Evolutionary conservation across 2,329 filamentous ascomycete species (phyloP), one percentile per base, ranked within the genome.

Genomic region (Nemania sp.): DNA sequence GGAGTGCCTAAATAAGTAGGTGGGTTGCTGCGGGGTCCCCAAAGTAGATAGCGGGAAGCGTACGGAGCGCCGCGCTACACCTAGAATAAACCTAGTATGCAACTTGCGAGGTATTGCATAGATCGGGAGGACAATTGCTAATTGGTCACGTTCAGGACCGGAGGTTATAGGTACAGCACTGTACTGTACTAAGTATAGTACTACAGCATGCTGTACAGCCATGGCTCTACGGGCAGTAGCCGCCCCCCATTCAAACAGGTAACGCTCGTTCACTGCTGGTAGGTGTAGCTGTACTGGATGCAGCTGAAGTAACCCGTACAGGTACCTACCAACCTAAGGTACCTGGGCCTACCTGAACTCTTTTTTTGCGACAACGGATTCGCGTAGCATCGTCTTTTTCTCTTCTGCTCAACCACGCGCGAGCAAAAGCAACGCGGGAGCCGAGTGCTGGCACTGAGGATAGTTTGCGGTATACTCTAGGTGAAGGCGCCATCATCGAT

Each of bases 331-430:
- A 29, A 24, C 45, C 45, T 24, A 11, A 54, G 53, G 59, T 41
- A 64, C 62, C 45, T 45, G 32, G 58, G 52, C 41, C 62, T 68
- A 66, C 67, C 27, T 69, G 29, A 62, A 67, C 58, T 66, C 62
- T 68, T 70, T 71, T 74, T 73, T 73, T 73, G 74, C 73, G 65
- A 75, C 71, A 68, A 74, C 73, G 66, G 68, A 71, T 70, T 70
- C 73, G 72, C 67, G 69, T 71, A 62, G 70, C 74, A 74, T 70
- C 67, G 69, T 70, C 68, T 67, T 71, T 66, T 67, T 62, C 64
- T 55, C 54, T 72, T 66, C 57, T 61, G 63, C 64, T 70, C 64
- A 65, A 71, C 70, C 57, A 66, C 66, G 64, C 64, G 64, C 61
- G 64, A 65, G 61, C 64, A 43, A 57, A 60, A 62, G 57, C 67